Evolutionary conservation across 352 stramenopile species (phyloP).

Genomic region (Phytophthora kernoviae): DNA sequence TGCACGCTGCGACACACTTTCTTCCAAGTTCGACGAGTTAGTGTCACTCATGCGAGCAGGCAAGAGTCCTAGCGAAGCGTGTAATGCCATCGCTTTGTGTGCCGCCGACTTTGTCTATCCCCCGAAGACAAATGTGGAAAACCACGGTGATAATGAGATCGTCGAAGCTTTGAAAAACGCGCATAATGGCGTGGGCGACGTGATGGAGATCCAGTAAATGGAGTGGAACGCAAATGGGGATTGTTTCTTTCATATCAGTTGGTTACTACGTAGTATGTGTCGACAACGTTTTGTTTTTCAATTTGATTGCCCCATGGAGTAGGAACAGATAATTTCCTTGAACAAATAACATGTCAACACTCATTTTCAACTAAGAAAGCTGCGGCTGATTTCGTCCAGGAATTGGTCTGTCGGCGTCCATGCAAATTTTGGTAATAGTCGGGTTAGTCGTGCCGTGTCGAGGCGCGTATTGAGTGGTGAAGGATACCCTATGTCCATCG

Average conservation of each 20-base stretch:
- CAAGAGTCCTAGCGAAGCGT: constrained; percentile 68
- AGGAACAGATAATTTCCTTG: constrained; percentile 12
- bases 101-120: constrained; percentile 43
- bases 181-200: constrained; percentile 35
- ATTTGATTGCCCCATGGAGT: neutral
- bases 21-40: constrained; percentile 80
- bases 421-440: constrained; percentile 28
- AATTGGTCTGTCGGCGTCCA: constrained; percentile 24
- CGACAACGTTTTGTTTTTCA: constrained; percentile 19
- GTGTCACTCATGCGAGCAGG: constrained; percentile 57
- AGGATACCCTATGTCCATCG: constrained; percentile 51
- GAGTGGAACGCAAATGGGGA: constrained; percentile 12
- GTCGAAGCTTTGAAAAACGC: constrained; percentile 34
- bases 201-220: constrained; percentile 56
- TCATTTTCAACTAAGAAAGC: constrained; percentile 18
- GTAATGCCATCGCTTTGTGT: constrained; percentile 62
- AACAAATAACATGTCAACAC: constrained; percentile 16
- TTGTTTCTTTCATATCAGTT: constrained; percentile 14
- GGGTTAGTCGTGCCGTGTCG: constrained; percentile 31
- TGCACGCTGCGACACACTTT: constrained; percentile 67
- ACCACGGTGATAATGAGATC: constrained; percentile 21
- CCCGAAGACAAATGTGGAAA: constrained; percentile 8
- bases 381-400: constrained; percentile 33
- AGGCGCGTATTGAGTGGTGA: constrained; percentile 53
- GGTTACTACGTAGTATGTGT: constrained; percentile 12